Conservation (phyloP, 2,329 filamentous ascomycete species). For the Chlorencoelia australis region DNA sequence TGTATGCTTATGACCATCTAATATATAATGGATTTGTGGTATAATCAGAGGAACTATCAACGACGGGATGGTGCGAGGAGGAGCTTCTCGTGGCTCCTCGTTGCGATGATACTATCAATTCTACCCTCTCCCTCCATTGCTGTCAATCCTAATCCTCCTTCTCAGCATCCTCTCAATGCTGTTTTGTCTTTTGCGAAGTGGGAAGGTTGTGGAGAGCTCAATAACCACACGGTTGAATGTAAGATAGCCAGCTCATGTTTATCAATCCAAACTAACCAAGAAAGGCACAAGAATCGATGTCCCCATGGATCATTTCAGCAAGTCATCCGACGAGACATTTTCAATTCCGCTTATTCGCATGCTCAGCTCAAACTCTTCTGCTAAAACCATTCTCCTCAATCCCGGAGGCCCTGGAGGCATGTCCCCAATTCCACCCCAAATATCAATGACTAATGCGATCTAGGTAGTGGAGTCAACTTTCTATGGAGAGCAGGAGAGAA, state of each 20-base stretch:
- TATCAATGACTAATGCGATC: too few relatives aligned
- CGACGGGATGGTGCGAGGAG: too few relatives aligned
- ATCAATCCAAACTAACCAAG: background rate
- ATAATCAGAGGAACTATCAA: too few relatives aligned
- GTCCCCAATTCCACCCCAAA: too few relatives aligned
- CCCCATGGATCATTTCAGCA: constrained; percentile 37
- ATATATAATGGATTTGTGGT: too few relatives aligned
- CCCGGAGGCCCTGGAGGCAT: constrained; percentile 37
- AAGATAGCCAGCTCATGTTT: background rate
- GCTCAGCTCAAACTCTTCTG: constrained; percentile 32
- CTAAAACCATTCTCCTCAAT: constrained; percentile 35
- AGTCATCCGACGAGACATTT: constrained; percentile 30
- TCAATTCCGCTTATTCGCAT: constrained; percentile 36
- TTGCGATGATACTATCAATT: too few relatives aligned
- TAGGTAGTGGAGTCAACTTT: constrained; percentile 30
- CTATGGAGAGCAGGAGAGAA: constrained; percentile 29
- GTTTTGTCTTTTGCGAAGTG: too few relatives aligned
- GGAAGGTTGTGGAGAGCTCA: constrained; percentile 11
- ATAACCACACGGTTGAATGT: constrained; percentile 12
- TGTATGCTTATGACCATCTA: too few relatives aligned
- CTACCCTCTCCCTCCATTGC: too few relatives aligned
- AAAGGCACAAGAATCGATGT: constrained; percentile 24
- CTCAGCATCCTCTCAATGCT: too few relatives aligned
- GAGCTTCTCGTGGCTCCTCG: too few relatives aligned
- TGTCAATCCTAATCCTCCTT: too few relatives aligned